These are phyloP conservation scores for Solanum medicagineum DNA, from an alignment of 257 asterid species.

Conservation along the genomic window DNA sequence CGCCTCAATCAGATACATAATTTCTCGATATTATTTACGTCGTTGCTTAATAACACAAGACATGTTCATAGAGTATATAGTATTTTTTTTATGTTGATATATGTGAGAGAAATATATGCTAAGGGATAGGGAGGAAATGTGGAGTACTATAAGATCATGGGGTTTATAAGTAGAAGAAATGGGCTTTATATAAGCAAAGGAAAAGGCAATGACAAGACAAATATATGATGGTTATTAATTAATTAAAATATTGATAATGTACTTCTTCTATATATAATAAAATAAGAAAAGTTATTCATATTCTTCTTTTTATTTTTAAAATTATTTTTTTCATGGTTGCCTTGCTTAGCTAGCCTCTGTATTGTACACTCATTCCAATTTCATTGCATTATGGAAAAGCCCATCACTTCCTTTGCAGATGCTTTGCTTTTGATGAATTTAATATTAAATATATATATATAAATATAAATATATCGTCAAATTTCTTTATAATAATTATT, in stretches of 20 bases:
- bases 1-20: neutral
- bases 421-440: neutral
- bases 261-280: neutral
- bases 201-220: conserved; percentile 7
- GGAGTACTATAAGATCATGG: neutral
- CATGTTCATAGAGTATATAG: neutral
- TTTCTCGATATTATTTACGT: neutral
- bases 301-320: neutral
- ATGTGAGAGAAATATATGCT: neutral
- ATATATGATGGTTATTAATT: neutral
- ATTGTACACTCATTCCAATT: conserved; percentile 7
- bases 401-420: conserved; percentile 14
- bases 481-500: neutral
- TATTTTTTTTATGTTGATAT: neutral
- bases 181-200: conserved; percentile 33
- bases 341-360: conserved; percentile 4
- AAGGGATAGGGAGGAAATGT: neutral
- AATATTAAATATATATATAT: neutral
- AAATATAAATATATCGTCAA: neutral
- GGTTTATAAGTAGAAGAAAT: neutral
- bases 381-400: neutral
- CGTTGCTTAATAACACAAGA: neutral
- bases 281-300: neutral
- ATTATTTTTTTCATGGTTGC: neutral
- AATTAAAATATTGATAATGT: conserved; percentile 2